Percentiles rank a stretch among this genome's conserved stretches.
Evolutionary conservation across 192 early-diverging fungal genomes (phyloP).

Genomic region (Chytriomyces confervae): DNA sequence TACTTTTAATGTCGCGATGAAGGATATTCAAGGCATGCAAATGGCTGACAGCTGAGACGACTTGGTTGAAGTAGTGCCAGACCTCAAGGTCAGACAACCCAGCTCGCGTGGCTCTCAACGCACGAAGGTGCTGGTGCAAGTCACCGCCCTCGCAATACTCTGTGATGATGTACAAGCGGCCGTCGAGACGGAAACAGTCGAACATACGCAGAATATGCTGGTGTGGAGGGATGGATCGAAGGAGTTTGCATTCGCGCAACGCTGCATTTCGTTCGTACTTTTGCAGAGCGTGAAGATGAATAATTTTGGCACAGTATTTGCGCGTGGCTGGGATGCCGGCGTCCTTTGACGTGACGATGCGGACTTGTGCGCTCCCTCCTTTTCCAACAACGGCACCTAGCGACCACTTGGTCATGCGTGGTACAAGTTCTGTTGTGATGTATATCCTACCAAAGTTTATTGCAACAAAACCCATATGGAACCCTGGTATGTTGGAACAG

Average conservation of each 20-base stretch:
- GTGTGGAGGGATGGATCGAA: slow-evolving; percentile 25
- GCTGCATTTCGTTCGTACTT: slow-evolving; percentile 20
- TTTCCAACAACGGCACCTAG: not conserved
- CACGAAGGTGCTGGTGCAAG: slow-evolving; percentile 7
- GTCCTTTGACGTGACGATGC: not conserved
- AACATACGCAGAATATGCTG: slow-evolving; percentile 31
- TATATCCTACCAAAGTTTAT: too few relatives aligned
- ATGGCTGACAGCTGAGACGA: slow-evolving; percentile 5
- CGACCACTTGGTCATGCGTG: slow-evolving; percentile 11
- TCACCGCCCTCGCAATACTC: slow-evolving; percentile 33
- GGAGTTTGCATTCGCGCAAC: slow-evolving; percentile 12
- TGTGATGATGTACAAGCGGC: slow-evolving; percentile 22
- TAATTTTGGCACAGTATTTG: slow-evolving; percentile 21
- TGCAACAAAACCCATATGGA: too few relatives aligned
- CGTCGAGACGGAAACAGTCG: slow-evolving; percentile 34
- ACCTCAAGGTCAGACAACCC: not conserved
- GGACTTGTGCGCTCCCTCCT: slow-evolving; percentile 11
- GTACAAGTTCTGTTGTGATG: too few relatives aligned
- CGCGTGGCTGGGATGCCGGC: not conserved
- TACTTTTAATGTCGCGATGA: slow-evolving; percentile 33
- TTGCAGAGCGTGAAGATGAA: not conserved
- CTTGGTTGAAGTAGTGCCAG: slow-evolving; percentile 8
- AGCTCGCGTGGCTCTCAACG: not conserved
- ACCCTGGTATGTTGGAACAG: too few relatives aligned
- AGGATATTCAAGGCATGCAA: slow-evolving; percentile 19